A percentile compares a stretch with the other conserved stretches of the same genome.
Evolutionary conservation across 2,329 filamentous ascomycete species (phyloP).

Genomic region (Pleomassaria siparia): DNA sequence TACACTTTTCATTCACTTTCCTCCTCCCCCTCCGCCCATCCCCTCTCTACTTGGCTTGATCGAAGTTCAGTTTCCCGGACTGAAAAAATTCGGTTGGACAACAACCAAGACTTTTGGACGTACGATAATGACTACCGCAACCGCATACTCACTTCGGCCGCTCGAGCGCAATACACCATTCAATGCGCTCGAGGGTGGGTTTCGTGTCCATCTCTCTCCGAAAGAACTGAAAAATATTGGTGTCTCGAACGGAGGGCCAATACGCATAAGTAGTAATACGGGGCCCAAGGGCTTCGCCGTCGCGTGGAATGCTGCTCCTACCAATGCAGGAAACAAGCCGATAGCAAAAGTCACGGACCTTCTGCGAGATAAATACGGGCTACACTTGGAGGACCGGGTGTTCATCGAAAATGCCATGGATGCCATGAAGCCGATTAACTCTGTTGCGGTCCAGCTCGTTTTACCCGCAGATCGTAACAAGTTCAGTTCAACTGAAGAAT

Average conservation of each 20-base stretch:
- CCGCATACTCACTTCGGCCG: conserved; percentile 56
- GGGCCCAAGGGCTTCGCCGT: conserved; percentile 58
- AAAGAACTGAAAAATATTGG: conserved; percentile 58
- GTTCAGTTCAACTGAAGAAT: conserved; percentile 28
- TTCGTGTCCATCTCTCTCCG: conserved; percentile 60
- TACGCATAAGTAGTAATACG: conserved; percentile 51
- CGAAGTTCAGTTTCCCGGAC: too few relatives aligned
- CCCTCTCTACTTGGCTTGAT: too few relatives aligned
- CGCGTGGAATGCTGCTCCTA: conserved; percentile 60
- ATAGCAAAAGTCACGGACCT: conserved; percentile 66
- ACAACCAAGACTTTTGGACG: too few relatives aligned
- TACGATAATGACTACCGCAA: conserved; percentile 1
- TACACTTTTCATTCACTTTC: too few relatives aligned
- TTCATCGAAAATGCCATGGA: conserved; percentile 57
- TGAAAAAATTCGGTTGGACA: too few relatives aligned
- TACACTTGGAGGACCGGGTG: conserved; percentile 62
- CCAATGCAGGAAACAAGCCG: conserved; percentile 41
- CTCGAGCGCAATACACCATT: conserved; percentile 49
- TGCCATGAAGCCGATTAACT: conserved; percentile 30
- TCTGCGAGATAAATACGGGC: conserved; percentile 70
- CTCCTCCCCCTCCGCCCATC: too few relatives aligned
- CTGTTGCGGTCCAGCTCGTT: conserved; percentile 26
- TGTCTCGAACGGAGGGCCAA: conserved; percentile 61
- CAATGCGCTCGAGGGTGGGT: conserved; percentile 57
- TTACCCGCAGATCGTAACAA: conserved; percentile 21